These are phyloP conservation scores for Beta macrorhiza DNA, from an alignment of 179 eudicot species.

Conservation along the genomic window DNA sequence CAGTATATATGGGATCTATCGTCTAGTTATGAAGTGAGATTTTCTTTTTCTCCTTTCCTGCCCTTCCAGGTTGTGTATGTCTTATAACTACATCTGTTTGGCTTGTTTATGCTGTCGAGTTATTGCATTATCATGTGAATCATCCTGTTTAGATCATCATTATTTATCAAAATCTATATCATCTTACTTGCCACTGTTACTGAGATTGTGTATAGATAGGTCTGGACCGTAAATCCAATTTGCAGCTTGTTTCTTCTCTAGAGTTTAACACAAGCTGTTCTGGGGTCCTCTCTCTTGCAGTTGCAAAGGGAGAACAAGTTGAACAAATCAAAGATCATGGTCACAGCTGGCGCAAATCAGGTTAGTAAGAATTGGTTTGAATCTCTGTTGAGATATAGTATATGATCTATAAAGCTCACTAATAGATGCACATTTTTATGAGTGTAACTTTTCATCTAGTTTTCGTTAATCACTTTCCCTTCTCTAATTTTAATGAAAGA, in stretches of 20 bases:
- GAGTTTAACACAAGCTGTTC: background rate
- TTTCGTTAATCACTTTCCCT: background rate
- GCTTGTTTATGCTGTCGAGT: background rate
- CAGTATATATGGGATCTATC: background rate
- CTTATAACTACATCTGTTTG: background rate
- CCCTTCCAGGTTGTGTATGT: background rate
- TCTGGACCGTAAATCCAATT: background rate
- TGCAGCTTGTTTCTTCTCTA: background rate
- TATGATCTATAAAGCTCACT: background rate
- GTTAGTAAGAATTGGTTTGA: slow-evolving; percentile 33
- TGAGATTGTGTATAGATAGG: background rate
- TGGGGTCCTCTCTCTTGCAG: slow-evolving; percentile 44
- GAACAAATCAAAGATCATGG: slow-evolving; percentile 83
- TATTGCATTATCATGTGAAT: slow-evolving; percentile 8
- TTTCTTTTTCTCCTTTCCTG: background rate
- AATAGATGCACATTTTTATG: background rate
- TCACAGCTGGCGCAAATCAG: slow-evolving; percentile 99
- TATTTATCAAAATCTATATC: background rate
- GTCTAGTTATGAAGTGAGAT: background rate
- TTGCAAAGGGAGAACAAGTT: slow-evolving; percentile 66
- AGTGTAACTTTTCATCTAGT: background rate
- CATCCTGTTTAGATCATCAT: background rate
- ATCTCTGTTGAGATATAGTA: background rate
- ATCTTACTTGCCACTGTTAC: background rate
- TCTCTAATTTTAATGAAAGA: background rate